A percentile compares a stretch with the other conserved stretches of the same genome.
Evolutionary conservation across 495 filamentous ascomycete species (phyloP).

Genomic region (Cenococcum geophilum): DNA sequence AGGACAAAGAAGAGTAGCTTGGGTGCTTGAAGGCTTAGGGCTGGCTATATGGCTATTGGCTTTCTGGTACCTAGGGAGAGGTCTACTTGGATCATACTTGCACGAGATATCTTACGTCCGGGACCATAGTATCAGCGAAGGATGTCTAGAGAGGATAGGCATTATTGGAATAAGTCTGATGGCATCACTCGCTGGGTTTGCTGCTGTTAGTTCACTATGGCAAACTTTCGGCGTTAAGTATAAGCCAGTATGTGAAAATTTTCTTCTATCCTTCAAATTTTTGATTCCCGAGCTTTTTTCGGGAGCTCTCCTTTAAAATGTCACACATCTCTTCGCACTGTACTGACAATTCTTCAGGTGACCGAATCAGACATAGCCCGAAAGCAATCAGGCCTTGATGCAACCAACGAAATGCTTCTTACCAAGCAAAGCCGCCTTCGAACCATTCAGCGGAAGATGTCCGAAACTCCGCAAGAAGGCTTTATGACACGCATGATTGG

Average conservation of each 20-base stretch:
- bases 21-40: conserved; percentile 51
- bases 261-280: not conserved
- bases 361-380: conserved; percentile 65
- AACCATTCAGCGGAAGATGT: conserved; percentile 57
- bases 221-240: conserved; percentile 62
- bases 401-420: conserved; percentile 66
- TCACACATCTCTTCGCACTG: not conserved
- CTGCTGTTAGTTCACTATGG: conserved; percentile 73
- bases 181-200: conserved; percentile 76
- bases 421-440: conserved; percentile 63
- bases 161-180: conserved; percentile 77
- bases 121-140: conserved; percentile 54
- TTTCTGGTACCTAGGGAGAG: conserved; percentile 70
- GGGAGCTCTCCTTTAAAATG: not conserved
- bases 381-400: conserved; percentile 66
- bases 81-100: conserved; percentile 50
- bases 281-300: not conserved
- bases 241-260: conserved; percentile 37
- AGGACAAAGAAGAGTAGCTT: conserved; percentile 48
- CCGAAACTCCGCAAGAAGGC: conserved; percentile 47
- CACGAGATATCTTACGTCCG: conserved; percentile 31
- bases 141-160: conserved; percentile 69
- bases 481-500: conserved; percentile 64
- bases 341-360: conserved; percentile 33
- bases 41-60: conserved; percentile 57